A percentile compares a stretch with the other conserved stretches of the same genome.
Evolutionary conservation across 495 filamentous ascomycete genomes (phyloP).

Genomic region (Tricharina praecox): DNA sequence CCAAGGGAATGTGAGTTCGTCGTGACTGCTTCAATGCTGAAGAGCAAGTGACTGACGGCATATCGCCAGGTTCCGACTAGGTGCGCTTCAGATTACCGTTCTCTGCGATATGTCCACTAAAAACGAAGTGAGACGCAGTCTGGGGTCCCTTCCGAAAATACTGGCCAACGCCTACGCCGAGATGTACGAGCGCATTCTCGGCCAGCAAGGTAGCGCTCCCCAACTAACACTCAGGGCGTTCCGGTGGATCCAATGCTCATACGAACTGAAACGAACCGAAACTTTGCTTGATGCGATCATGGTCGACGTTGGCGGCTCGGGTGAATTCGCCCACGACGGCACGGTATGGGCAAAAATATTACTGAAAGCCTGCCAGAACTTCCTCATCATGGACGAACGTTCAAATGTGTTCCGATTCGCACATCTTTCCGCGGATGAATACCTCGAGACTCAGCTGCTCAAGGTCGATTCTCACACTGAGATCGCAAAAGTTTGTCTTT

Average conservation of each 20-base stretch:
- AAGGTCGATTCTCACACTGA: too few species aligned
- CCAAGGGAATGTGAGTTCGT: conserved; percentile 3
- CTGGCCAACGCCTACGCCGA: background rate
- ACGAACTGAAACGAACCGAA: background rate
- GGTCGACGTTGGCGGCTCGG: background rate
- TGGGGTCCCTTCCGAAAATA: background rate
- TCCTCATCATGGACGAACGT: background rate
- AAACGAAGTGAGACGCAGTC: background rate
- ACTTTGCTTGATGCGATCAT: background rate
- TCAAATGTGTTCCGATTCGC: conserved; percentile 1
- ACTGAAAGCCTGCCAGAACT: background rate
- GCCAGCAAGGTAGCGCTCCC: background rate
- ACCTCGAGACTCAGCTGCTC: background rate
- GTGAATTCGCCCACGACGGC: background rate
- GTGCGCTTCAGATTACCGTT: background rate
- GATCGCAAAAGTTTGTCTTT: too few species aligned
- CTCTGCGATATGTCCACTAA: background rate
- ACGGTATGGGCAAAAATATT: background rate
- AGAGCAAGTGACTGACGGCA: background rate
- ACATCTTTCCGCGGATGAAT: background rate
- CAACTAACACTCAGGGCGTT: background rate
- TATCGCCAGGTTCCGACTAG: background rate
- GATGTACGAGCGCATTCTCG: background rate
- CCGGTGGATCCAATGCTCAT: background rate
- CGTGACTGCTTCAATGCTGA: background rate